These are phyloP conservation scores for Phytophthora lateralis DNA, from an alignment of 352 stramenopile genomes.

Conservation along the genomic window DNA sequence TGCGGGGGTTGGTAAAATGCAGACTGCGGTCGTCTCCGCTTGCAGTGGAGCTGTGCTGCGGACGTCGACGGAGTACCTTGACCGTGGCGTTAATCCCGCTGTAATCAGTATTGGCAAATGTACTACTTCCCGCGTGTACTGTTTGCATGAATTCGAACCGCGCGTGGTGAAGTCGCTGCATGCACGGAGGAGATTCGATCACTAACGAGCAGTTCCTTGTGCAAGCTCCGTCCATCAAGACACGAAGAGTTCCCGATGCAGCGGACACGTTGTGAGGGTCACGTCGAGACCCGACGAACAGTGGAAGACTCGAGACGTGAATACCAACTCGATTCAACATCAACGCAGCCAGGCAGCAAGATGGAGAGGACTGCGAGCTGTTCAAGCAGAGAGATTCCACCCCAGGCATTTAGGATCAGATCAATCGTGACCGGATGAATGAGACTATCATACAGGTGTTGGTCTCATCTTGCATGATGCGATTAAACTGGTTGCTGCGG, in stretches of 20 bases:
- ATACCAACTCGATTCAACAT: background rate
- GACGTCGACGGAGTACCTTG: conserved; percentile 2
- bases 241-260: background rate
- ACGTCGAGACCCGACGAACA: conserved; percentile 21
- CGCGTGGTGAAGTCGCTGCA: background rate
- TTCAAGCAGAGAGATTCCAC: conserved; percentile 1
- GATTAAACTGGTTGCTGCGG: conserved; percentile 6
- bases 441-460: conserved; percentile 22
- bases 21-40: conserved; percentile 28
- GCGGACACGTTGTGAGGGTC: conserved; percentile 12
- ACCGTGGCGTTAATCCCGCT: conserved; percentile 5
- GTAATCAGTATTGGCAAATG: conserved; percentile 10
- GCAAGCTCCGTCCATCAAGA: conserved; percentile 15
- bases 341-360: background rate
- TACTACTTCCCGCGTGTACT: conserved; percentile 30
- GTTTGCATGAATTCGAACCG: conserved; percentile 21
- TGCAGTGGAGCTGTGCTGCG: conserved; percentile 2
- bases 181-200: conserved; percentile 25
- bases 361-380: background rate
- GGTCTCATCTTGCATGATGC: conserved; percentile 13
- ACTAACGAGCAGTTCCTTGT: conserved; percentile 24
- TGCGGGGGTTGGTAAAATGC: conserved; percentile 24
- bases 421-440: conserved; percentile 18
- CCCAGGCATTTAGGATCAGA: conserved; percentile 11
- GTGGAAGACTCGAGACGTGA: conserved; percentile 20